phyloP scores from a whole-genome alignment of 2,329 filamentous ascomycete species.

The Fusarium newnesense region DNA sequence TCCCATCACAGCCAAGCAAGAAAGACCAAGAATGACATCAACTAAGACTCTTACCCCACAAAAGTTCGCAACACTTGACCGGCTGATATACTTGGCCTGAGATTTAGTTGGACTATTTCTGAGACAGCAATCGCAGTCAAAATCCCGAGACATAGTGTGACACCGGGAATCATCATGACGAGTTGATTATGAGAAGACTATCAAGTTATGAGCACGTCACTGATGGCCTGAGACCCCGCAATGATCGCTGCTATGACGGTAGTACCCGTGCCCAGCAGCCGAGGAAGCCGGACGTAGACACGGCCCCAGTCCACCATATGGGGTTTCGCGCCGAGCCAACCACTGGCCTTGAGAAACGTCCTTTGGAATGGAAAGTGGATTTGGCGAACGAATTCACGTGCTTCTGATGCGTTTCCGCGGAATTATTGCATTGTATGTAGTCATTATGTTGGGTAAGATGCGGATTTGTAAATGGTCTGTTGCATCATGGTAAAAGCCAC shows the following conservation, averaged over 20 bases:
- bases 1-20: background rate
- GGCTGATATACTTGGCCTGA: background rate
- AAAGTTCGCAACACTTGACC: fast-evolving
- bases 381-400: fast-evolving
- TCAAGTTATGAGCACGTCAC: background rate
- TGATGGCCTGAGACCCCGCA: no score
- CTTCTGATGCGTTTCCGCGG: background rate
- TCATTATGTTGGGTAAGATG: fast-evolving
- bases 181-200: no score
- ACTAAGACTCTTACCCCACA: no score
- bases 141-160: background rate
- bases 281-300: background rate
- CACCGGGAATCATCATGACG: background rate
- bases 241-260: background rate
- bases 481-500: background rate
- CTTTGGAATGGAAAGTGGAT: background rate
- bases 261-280: background rate
- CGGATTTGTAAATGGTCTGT: background rate
- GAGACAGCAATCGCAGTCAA: background rate
- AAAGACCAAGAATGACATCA: background rate
- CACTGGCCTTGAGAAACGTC: background rate
- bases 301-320: background rate
- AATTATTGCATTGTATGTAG: background rate
- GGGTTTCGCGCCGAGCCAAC: background rate
- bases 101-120: background rate